phyloP scores from a whole-genome alignment of 73 alveolate genomes.

The Blepharisma stoltei region DNA sequence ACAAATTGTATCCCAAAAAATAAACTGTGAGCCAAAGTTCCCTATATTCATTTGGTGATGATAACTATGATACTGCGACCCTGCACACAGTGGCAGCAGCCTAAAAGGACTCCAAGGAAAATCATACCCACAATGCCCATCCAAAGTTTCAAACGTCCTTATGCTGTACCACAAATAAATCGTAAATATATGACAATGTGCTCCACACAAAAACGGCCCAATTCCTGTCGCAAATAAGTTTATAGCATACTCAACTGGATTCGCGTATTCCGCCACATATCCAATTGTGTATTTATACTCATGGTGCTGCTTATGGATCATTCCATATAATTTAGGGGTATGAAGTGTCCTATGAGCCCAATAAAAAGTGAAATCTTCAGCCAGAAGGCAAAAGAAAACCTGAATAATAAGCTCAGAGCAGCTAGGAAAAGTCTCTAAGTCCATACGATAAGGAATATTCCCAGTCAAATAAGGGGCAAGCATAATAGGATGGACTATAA shows the following conservation, averaged over 20 bases:
- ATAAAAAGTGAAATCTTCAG: conserved; percentile 42
- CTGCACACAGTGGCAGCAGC: not conserved
- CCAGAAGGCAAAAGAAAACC: conserved; percentile 25
- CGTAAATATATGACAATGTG: conserved; percentile 45
- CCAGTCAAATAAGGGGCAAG: conserved; percentile 21
- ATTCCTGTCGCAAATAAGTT: conserved; percentile 1
- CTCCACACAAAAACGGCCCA: conserved; percentile 29
- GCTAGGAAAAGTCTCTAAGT: conserved; percentile 11
- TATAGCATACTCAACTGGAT: conserved; percentile 45
- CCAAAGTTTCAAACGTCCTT: conserved; percentile 48
- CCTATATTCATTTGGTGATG: conserved; percentile 36
- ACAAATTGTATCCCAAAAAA: conserved; percentile 26
- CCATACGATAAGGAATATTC: conserved; percentile 25
- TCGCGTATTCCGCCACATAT: conserved; percentile 46
- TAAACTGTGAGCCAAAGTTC: conserved; percentile 23
- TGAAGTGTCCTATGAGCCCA: conserved; percentile 51
- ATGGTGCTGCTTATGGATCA: conserved; percentile 50
- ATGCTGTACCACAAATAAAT: conserved; percentile 38
- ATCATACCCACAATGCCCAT: conserved; percentile 68
- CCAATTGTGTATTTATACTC: conserved; percentile 40
- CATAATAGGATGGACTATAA: not conserved
- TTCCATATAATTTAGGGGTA: conserved; percentile 38
- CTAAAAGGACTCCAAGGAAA: conserved; percentile 43
- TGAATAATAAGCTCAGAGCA: not conserved
- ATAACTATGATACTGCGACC: conserved; percentile 27